Conservation (phyloP, 805 yeast genomes). For the Cyberlindnera subsufficiens region DNA sequence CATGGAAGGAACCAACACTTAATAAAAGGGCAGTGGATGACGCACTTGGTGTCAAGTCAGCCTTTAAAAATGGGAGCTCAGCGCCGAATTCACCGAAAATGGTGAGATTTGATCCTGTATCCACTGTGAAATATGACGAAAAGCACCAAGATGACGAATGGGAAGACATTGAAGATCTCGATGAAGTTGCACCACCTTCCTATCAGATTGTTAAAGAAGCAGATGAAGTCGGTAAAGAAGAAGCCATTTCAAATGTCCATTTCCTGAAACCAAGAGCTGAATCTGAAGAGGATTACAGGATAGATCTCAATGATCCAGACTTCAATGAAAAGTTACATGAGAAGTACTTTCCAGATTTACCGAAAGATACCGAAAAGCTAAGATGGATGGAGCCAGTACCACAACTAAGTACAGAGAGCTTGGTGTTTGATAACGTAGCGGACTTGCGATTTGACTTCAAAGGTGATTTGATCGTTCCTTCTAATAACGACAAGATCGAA, state of each 20-base stretch:
- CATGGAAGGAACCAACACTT: conserved; percentile 18
- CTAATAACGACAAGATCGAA: conserved; percentile 40
- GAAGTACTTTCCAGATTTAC: conserved; percentile 85
- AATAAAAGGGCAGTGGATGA: conserved; percentile 15
- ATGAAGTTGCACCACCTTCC: conserved; percentile 46
- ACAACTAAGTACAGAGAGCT: conserved; percentile 27
- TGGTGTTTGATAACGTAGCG: conserved; percentile 41
- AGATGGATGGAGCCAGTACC: conserved; percentile 87
- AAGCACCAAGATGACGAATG: conserved; percentile 31
- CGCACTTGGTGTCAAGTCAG: conserved; percentile 13
- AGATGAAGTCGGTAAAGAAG: conserved; percentile 38
- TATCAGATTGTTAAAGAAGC: conserved; percentile 41
- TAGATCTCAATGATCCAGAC: conserved; percentile 71
- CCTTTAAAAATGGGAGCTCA: background rate
- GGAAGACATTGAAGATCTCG: conserved; percentile 43
- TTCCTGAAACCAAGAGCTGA: conserved; percentile 49
- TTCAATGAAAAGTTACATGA: conserved; percentile 76
- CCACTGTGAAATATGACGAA: conserved; percentile 18
- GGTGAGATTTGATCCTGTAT: conserved; percentile 29
- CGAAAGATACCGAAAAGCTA: conserved; percentile 71
- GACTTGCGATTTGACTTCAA: conserved; percentile 84
- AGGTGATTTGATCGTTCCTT: conserved; percentile 67
- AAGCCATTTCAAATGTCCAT: conserved; percentile 46
- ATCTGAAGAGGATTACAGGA: conserved; percentile 26
- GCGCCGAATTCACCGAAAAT: conserved; percentile 12